Base-by-base conservation (phyloP, 108 stramenopile species). In the Cyclotella sp. region DNA sequence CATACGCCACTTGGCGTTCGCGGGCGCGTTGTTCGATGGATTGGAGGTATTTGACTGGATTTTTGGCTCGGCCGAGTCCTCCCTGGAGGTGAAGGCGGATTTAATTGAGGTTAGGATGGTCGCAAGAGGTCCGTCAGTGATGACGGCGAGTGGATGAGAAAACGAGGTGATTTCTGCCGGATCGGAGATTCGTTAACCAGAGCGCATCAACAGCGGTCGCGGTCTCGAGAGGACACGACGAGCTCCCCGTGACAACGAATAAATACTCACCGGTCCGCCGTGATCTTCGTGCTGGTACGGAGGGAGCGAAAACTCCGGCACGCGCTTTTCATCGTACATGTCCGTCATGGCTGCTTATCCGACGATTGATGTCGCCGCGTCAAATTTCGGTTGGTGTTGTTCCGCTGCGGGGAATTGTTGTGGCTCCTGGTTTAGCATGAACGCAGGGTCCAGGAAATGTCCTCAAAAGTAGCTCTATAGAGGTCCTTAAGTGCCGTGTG, bases 21-120 rank as follows among this genome's bases (percentile, higher is more conserved):
- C 95, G 88, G 28, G 92, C 95, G 16, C 95, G 90, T 82, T 96
- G 95, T 77, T 96, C 95, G 47, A 85, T 83, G 63, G 93, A 82
- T 78, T 88, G 89, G 30, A 91, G 81, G 68, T 85, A 93, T 69
- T 85, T 90, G 27, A 96, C 93, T 18, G 95, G 95, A 73, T 96
- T 89, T 57, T 83, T 82, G 59, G 90, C 90, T 19, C 95, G 82
- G 43, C 92, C 92, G 16, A 76, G 53, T 54, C 81, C 81, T 16
- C 68, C 75, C 81, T 82, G n/a, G n/a, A n/a, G n/a, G n/a, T n/a
- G n/a, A n/a, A n/a, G n/a, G n/a, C n/a, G n/a, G n/a, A n/a, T n/a
- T n/a, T n/a, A n/a, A n/a, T n/a, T n/a, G 24, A 66, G 29, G 14
- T 46, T 18, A 21, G 54, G 29, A 43, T 18, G 22, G 24, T 19